Evolutionary conservation across 2,329 filamentous ascomycete species (phyloP), one percentile per base, ranked within the genome.

Genomic region (Xylariaceae sp.): DNA sequence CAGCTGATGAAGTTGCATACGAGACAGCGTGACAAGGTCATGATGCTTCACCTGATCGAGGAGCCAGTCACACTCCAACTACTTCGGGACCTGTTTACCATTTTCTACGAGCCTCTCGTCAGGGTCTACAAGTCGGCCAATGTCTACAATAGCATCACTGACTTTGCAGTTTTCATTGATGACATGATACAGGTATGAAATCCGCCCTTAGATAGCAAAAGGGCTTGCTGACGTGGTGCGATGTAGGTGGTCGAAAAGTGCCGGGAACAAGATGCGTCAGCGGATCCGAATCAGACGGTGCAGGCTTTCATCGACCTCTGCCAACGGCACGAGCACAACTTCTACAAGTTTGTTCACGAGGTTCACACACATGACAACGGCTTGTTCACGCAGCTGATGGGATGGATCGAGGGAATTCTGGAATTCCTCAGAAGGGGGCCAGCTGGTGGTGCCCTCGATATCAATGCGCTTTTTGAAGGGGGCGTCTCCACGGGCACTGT

Each of bases 311-410:
- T 98, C 52, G 92, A 98, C 54, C 73, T 98, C 15, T 98, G 92
- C 59, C 83, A 86, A 46, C 78, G 92, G 27, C 92, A 98, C 57
- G 87, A 98, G 60, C 79, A 93, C 56, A 94, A 94, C 61, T 90
- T 98, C 56, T 98, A 96, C 72, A 96, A 94, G 58, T 98, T 98
- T 57, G 83, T 98, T 3, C 92, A 98, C 58, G 92, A 98, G 61
- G 90, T 98, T 1, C 92, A 98, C 55, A 80, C 85, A 5, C 90
- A 98, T 51, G 92, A 98, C 57, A 94, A 98, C 43, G 92, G 92
- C 1, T 75, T 98, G 1, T 98, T 98, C 50, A 89, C 88, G 22
- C 85, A 93, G 50, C 73, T 98, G 32, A 98, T 98, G 92, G 80
- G 80, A 17, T 96, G 92, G 92, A 80, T 96, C 29, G 92, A 98